Base-by-base conservation (phyloP, 2,329 filamentous ascomycete species). In the Dothistroma septosporum region DNA sequence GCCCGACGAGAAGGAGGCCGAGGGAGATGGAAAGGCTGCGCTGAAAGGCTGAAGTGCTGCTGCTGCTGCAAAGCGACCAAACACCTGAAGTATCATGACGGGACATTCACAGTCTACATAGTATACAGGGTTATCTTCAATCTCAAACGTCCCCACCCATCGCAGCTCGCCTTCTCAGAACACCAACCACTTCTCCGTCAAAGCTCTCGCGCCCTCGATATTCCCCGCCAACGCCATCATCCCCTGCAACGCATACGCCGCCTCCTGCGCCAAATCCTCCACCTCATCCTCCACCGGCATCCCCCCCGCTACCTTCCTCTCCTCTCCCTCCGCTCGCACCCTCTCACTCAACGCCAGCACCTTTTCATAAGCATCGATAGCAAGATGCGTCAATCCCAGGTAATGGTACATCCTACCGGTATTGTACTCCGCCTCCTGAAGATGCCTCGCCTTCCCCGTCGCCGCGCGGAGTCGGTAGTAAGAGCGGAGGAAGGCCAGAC, bases 381-480 rank as follows among this genome's bases (percentile, higher is more conserved):
- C 91, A 31, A 95, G 76, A 70, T 90, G 86, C 21, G 83, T 80
- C 60, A 95, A 77, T 0, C 90, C 90, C 11, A 95, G 78, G 60
- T 87, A 81, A 73, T 94, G 89, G 79, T 89, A 94, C 28, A 86
- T 84, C 22, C 91, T 80, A 1, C 83, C 91, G 53, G 92, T 80
- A 69, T 96, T 96, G 77, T 88, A 95, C 70, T 90, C 87, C 8
- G 90, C 90, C 75, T 96, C 91, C 71, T 91, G 88, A 53, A 80
- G 76, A 68, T 87, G 77, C 21, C 77, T 69, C 1, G 77, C 74
- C 5, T 76, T 66, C 9, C 72, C 72, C 14, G 59, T 67, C 14
- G 70, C 67, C 2, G 76, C 78, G 28, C 89, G 82, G 28, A 85
- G 72, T 2, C 85, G 80, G 66, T 89, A 87, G 75, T 95, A 96